Percentiles rank a stretch among this genome's conserved stretches.
Evolutionary conservation across 805 yeast species (phyloP).

Genomic region (Yueomyces sp.): DNA sequence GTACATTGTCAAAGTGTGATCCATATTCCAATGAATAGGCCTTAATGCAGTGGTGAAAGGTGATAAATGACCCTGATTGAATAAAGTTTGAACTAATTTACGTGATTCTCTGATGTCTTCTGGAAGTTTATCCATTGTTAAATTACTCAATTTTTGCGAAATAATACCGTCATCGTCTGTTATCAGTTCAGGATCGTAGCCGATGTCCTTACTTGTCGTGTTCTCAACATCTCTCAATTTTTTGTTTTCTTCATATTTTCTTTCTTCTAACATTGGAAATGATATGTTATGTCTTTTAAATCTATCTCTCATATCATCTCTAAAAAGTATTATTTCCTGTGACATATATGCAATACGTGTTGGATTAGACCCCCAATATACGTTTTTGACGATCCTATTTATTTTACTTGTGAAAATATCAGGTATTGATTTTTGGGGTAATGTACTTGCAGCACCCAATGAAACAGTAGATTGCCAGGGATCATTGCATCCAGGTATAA

Average conservation of each 20-base stretch:
- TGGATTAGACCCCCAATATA: constrained; percentile 66
- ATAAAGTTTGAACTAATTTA: constrained; percentile 60
- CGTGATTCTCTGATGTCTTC: constrained; percentile 45
- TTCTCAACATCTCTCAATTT: constrained; percentile 15
- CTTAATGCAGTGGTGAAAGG: constrained; percentile 56
- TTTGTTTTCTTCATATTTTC: constrained; percentile 15
- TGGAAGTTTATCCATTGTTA: constrained; percentile 23
- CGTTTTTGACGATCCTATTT: constrained; percentile 39
- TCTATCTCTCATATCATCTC: constrained; percentile 63
- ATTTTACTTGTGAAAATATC: constrained; percentile 55
- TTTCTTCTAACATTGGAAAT: constrained; percentile 29
- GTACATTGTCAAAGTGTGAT: constrained; percentile 51
- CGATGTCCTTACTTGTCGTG: constrained; percentile 13
- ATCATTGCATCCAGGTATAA: constrained; percentile 85
- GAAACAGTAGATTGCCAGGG: constrained; percentile 77
- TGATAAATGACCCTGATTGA: constrained; percentile 80
- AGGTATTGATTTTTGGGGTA: constrained; percentile 73
- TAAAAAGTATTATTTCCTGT: constrained; percentile 64
- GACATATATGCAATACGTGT: constrained; percentile 62
- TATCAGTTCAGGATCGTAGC: constrained; percentile 5
- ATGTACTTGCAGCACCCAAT: constrained; percentile 42
- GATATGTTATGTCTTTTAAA: constrained; percentile 56
- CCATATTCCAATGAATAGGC: constrained; percentile 58
- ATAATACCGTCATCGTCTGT: constrained; percentile 6
- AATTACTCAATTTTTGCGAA: constrained; percentile 19